Percentiles rank a stretch among this genome's conserved stretches.
Evolutionary conservation across 345 rosid species (phyloP).

Genomic region (Camelina hispida): DNA sequence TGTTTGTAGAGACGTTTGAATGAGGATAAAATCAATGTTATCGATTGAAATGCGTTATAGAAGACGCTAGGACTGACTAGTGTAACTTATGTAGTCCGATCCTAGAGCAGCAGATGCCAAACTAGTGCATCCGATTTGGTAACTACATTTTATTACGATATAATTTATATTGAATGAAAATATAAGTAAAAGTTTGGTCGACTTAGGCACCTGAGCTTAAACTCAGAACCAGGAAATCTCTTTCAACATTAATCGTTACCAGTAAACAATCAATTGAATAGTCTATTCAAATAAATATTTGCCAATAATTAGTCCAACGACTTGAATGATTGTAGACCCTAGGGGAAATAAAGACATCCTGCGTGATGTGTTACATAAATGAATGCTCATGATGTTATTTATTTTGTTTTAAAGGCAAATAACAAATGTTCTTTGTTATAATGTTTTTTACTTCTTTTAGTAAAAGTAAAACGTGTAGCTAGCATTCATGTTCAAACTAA

Average conservation of each 20-base stretch:
- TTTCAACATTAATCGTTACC: not conserved
- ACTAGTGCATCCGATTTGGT: no score
- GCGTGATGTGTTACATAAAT: constrained; percentile 7
- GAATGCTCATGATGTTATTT: constrained; percentile 4
- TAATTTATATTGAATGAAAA: not conserved
- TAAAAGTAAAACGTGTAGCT: not conserved
- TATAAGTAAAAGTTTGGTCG: not conserved
- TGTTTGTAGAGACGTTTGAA: no score
- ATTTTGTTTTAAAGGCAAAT: not conserved
- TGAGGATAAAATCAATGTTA: no score
- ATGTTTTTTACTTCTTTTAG: not conserved
- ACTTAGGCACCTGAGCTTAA: no score
- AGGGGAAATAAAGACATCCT: constrained; percentile 23
- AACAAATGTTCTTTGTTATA: constrained; percentile 5
- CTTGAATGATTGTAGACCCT: constrained; percentile 29
- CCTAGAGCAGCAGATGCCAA: no score
- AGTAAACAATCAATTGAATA: not conserved
- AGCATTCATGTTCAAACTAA: not conserved
- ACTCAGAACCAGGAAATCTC: not conserved
- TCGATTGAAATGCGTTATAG: no score
- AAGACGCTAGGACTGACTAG: no score
- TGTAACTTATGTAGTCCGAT: no score
- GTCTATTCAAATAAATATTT: not conserved
- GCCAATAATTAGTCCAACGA: constrained; percentile 22
- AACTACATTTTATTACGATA: not conserved